Percentiles rank a stretch among this genome's conserved stretches.
Conservation (phyloP, 2,329 filamentous ascomycete species). For the Septoria linicola region DNA sequence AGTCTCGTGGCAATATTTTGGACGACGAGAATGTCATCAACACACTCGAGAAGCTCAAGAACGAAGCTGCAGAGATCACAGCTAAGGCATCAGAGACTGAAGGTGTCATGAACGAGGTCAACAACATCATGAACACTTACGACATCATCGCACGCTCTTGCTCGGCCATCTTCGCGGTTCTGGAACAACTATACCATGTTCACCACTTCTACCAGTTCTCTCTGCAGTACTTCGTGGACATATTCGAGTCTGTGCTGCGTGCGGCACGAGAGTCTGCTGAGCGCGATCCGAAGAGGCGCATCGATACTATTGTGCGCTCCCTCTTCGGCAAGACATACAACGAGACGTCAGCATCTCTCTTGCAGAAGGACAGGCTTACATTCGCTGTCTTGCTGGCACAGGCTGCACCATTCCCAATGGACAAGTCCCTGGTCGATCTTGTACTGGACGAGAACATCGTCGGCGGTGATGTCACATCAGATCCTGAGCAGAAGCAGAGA, state of each 20-base stretch:
- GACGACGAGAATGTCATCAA: constrained; percentile 98
- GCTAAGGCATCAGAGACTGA: constrained; percentile 95
- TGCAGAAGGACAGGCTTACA: constrained; percentile 92
- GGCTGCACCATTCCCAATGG: constrained; percentile 93
- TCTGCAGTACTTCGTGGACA: constrained; percentile 94
- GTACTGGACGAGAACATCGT: constrained; percentile 76
- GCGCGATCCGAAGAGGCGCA: constrained; percentile 59
- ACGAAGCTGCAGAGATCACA: constrained; percentile 93
- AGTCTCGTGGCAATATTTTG: constrained; percentile 94
- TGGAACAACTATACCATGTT: constrained; percentile 95
- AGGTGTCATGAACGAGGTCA: constrained; percentile 96
- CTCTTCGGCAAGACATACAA: constrained; percentile 90
- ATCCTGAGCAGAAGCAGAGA: constrained; percentile 62
- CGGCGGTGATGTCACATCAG: constrained; percentile 75
- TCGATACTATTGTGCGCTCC: constrained; percentile 86
- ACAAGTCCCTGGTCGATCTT: constrained; percentile 81
- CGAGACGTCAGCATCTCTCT: constrained; percentile 84
- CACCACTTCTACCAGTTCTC: constrained; percentile 99
- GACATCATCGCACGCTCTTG: constrained; percentile 89
- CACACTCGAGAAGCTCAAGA: constrained; percentile 95
- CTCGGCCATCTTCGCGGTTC: constrained; percentile 93
- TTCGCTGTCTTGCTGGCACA: constrained; percentile 93
- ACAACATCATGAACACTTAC: constrained; percentile 93
- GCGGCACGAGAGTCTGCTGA: constrained; percentile 73
- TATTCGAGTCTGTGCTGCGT: constrained; percentile 89